Evolutionary conservation across 768 basidiomycete species (phyloP), one percentile per base, ranked within the genome.

Genomic region (Termitomyces sp.): DNA sequence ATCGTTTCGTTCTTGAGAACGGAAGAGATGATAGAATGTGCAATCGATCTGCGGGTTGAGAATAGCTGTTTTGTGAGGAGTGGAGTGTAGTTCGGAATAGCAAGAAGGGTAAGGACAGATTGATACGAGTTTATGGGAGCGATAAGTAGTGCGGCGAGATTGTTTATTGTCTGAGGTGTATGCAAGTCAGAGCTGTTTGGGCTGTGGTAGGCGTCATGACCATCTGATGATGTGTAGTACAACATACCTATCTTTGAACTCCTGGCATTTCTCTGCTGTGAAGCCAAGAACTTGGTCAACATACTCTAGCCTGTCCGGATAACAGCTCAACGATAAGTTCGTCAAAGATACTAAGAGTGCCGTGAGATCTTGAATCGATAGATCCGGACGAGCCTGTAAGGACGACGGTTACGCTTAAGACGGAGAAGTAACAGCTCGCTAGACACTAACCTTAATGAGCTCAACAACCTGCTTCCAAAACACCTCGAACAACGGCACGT

Each of bases 381-480:
- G 75, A 71, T 99, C 97, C 13, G 97, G 97, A 59, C 97, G 90
- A 59, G 96, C 95, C 94, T 96, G 67, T 4, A 50, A 22, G 37
- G 26, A 53, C 9, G 39, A 5, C 8, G 13, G 34, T 57, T 8
- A 55, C 29, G 22, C 20, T 2, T 24, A 10, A n/a, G 4, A 46
- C 26, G 5, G 3, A 36, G 18, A 27, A n/a, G 18, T 13, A 5
- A 4, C 9, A 14, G 8, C 36, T 20, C 29, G 20, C 22, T 14
- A 43, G 13, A 13, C 8, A 48, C 49, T 5, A 24, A 92, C 94
- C 84, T 95, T 97, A 78, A 99, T 95, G 27, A 99, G 83, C 69
- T 97, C 90, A 12, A 98, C 95, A 5, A 98, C 93, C 69, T 99
- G 97, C 61, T 90, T 87, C 96, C 97, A 99, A 70, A 98, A 99